Percentiles rank a stretch among this genome's conserved stretches.
phyloP scores from a whole-genome alignment of 2,329 filamentous ascomycete genomes.

The Ascochyta fabae region DNA sequence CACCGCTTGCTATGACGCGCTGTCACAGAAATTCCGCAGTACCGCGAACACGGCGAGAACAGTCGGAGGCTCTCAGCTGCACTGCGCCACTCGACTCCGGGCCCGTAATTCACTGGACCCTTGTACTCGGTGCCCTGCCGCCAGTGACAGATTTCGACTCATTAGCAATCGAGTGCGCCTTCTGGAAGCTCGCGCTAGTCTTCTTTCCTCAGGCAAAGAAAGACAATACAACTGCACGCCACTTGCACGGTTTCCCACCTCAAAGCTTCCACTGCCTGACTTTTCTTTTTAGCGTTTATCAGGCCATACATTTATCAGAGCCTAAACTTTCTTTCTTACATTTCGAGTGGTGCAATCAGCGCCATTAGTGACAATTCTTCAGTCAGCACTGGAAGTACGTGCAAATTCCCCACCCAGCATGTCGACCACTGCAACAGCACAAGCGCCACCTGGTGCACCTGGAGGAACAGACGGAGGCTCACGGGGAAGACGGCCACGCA shows the following conservation, averaged over 20 bases:
- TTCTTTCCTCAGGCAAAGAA: background rate
- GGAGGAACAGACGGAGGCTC: constrained; percentile 23
- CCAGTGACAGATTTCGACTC: constrained; percentile 20
- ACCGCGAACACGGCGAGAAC: constrained; percentile 5
- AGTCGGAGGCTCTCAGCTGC: constrained; percentile 9
- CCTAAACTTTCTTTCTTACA: constrained; percentile 21
- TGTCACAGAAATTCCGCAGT: constrained; percentile 23
- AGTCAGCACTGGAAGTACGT: constrained; percentile 1
- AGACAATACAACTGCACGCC: constrained; percentile 25
- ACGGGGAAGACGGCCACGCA: constrained; percentile 32
- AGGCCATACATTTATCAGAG: constrained; percentile 41
- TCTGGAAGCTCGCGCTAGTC: constrained; percentile 13
- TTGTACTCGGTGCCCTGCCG: constrained; percentile 14
- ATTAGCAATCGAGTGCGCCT: constrained; percentile 11
- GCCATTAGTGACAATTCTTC: background rate
- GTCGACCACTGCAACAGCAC: constrained; percentile 28
- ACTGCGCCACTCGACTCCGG: constrained; percentile 17
- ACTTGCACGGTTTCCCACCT: constrained; percentile 18
- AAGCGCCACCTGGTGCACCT: constrained; percentile 17
- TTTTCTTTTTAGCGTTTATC: constrained; percentile 31
- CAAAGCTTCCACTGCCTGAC: constrained; percentile 7
- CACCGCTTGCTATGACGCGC: constrained; percentile 36
- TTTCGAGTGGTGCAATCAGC: background rate
- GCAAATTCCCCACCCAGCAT: constrained; percentile 20
- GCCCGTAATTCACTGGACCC: constrained; percentile 5